phyloP scores from a whole-genome alignment of 2,329 filamentous ascomycete species.

The Cercospora sojina region DNA sequence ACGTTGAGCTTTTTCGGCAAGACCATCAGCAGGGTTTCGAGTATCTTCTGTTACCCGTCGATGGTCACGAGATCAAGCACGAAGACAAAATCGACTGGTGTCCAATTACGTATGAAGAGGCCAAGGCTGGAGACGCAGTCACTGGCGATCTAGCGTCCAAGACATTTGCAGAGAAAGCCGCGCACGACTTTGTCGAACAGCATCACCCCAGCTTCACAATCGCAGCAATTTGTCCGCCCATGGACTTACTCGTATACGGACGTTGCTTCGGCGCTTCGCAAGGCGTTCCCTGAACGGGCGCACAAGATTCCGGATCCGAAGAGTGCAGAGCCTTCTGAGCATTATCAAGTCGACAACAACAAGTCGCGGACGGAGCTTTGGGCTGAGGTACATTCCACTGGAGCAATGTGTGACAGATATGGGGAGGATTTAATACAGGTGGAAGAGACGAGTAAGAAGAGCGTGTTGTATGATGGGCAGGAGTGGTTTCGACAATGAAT shows the following conservation, averaged over 20 bases:
- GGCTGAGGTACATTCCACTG: background rate
- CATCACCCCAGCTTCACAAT: constrained; percentile 6
- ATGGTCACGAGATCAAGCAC: constrained; percentile 20
- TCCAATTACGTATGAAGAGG: background rate
- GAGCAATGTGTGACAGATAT: constrained; percentile 5
- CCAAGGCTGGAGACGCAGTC: background rate
- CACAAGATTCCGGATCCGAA: background rate
- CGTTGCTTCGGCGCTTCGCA: background rate
- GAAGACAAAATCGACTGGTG: constrained; percentile 23
- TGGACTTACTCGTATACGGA: constrained; percentile 2
- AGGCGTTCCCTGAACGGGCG: background rate
- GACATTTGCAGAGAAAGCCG: constrained; percentile 13
- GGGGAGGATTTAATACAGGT: constrained; percentile 4
- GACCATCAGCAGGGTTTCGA: constrained; percentile 19
- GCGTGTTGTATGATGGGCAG: constrained; percentile 6
- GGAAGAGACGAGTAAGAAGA: constrained; percentile 8
- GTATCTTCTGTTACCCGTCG: constrained; percentile 21
- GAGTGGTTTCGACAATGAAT: constrained; percentile 15
- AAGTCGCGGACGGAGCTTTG: constrained; percentile 1
- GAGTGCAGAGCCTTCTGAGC: background rate
- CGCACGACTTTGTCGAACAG: constrained; percentile 9
- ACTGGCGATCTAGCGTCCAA: constrained; percentile 6
- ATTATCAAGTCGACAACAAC: constrained; percentile 5
- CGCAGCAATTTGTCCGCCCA: background rate
- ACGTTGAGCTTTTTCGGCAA: constrained; percentile 17